Evolutionary conservation across 2,329 filamentous ascomycete species (phyloP).

Genomic region (Microdochium nivale): DNA sequence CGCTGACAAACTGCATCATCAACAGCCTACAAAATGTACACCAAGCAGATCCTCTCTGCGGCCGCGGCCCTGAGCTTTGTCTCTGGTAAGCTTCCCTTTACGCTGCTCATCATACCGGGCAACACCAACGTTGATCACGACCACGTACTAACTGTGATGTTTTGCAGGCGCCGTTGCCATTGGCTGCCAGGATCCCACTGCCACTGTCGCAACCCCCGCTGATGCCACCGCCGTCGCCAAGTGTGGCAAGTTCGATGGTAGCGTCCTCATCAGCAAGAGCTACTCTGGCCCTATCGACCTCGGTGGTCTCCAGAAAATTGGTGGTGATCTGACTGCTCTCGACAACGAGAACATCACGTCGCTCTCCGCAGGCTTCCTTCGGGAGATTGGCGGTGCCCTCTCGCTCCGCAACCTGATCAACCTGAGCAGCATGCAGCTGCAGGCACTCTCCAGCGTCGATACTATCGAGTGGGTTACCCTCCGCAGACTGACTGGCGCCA

Average conservation of each 20-base stretch:
- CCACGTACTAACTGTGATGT: not conserved
- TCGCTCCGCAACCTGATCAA: slow-evolving; percentile 58
- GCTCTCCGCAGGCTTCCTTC: slow-evolving; percentile 53
- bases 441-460: slow-evolving; percentile 54
- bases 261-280: slow-evolving; percentile 52
- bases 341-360: slow-evolving; percentile 56
- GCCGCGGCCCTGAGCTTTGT: slow-evolving; percentile 32
- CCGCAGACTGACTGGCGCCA: slow-evolving; percentile 43
- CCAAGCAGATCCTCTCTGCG: slow-evolving; percentile 34
- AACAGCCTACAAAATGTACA: slow-evolving; percentile 34
- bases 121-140: not conserved
- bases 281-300: slow-evolving; percentile 53
- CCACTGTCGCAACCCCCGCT: slow-evolving; percentile 54
- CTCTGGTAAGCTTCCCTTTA: slow-evolving; percentile 27
- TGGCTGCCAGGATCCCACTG: slow-evolving; percentile 26
- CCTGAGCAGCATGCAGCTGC: slow-evolving; percentile 60
- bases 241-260: slow-evolving; percentile 63
- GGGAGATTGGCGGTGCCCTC: slow-evolving; percentile 62
- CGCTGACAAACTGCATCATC: slow-evolving; percentile 7
- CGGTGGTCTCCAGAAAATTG: slow-evolving; percentile 47
- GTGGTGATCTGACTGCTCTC: slow-evolving; percentile 46
- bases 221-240: slow-evolving; percentile 48
- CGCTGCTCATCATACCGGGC: not conserved
- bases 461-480: slow-evolving; percentile 66
- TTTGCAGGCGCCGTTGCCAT: slow-evolving; percentile 16